phyloP scores from a whole-genome alignment of 2,329 filamentous ascomycete genomes.

The Alternaria postmessia region DNA sequence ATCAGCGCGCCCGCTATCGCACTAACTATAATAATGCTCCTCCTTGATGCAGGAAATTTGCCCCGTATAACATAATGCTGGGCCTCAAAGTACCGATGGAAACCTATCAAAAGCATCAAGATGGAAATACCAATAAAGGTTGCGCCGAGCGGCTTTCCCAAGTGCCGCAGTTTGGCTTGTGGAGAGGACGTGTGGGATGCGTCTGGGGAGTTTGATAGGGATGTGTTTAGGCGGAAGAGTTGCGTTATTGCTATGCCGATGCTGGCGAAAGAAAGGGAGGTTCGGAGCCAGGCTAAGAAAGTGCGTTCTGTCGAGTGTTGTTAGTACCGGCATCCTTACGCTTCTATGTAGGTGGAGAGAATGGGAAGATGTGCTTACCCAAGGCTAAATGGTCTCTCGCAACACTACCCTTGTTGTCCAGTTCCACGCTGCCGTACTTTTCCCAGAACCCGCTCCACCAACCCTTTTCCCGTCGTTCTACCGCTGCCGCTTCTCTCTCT shows the following conservation, averaged over 20 bases:
- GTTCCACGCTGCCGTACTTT: slow-evolving; percentile 72
- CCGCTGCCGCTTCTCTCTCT: slow-evolving; percentile 32
- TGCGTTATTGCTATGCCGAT: slow-evolving; percentile 87
- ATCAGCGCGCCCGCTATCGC: slow-evolving; percentile 69
- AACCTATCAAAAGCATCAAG: slow-evolving; percentile 76
- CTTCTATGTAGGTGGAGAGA: not conserved
- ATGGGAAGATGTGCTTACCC: slow-evolving; percentile 57
- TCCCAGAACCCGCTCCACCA: slow-evolving; percentile 66
- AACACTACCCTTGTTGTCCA: slow-evolving; percentile 87
- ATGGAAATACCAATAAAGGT: slow-evolving; percentile 81
- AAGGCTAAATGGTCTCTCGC: slow-evolving; percentile 83
- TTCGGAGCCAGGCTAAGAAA: slow-evolving; percentile 85
- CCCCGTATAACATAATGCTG: slow-evolving; percentile 82
- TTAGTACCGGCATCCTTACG: not conserved
- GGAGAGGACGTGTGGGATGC: slow-evolving; percentile 3
- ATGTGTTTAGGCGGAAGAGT: slow-evolving; percentile 81
- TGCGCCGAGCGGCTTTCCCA: slow-evolving; percentile 62
- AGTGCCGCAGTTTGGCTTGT: slow-evolving; percentile 33
- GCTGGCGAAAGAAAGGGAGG: slow-evolving; percentile 79
- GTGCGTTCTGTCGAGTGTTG: slow-evolving; percentile 69
- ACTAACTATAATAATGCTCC: slow-evolving; percentile 75
- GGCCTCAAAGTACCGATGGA: slow-evolving; percentile 78
- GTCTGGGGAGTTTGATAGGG: slow-evolving; percentile 50
- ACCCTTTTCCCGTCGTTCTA: slow-evolving; percentile 34
- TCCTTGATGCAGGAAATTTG: slow-evolving; percentile 81